These are phyloP conservation scores for Candida adriatica DNA, from an alignment of 805 yeast species.

Conservation along the genomic window DNA sequence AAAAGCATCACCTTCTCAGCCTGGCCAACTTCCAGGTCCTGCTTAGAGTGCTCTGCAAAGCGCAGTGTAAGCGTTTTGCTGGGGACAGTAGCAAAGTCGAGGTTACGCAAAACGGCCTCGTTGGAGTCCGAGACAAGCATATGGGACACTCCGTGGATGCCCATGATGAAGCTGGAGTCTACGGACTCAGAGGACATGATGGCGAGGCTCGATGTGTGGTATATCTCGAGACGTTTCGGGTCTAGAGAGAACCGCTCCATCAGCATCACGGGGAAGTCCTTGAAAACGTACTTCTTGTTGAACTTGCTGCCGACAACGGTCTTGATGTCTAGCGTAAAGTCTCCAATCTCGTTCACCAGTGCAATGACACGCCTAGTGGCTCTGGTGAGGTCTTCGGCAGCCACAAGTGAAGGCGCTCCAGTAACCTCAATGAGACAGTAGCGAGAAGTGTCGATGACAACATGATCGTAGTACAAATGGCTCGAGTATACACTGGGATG, in stretches of 20 bases:
- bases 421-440: constrained; percentile 11
- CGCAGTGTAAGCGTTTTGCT: constrained; percentile 1
- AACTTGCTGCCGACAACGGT: constrained; percentile 1
- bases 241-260: constrained; percentile 5
- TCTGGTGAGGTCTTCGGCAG: constrained; percentile 10
- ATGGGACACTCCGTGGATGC: neutral
- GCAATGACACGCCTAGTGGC: constrained; percentile 10
- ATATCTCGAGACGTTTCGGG: constrained; percentile 10
- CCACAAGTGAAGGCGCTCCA: constrained; percentile 13
- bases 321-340: constrained; percentile 3
- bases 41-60: constrained; percentile 4
- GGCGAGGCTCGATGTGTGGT: constrained; percentile 1
- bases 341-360: constrained; percentile 7
- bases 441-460: constrained; percentile 8
- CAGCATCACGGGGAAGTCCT: constrained; percentile 3
- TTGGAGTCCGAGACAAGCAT: constrained; percentile 2
- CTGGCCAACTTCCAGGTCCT: constrained; percentile 3
- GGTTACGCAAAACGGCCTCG: constrained; percentile 2
- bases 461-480: constrained; percentile 3
- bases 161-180: constrained; percentile 3
- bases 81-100: constrained; percentile 5
- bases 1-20: constrained; percentile 3
- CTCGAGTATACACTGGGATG: constrained; percentile 2
- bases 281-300: constrained; percentile 8
- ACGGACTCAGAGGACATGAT: constrained; percentile 1